Base-by-base conservation (phyloP, 192 early-diverging fungal species). In the Umbelopsis isabellina region DNA sequence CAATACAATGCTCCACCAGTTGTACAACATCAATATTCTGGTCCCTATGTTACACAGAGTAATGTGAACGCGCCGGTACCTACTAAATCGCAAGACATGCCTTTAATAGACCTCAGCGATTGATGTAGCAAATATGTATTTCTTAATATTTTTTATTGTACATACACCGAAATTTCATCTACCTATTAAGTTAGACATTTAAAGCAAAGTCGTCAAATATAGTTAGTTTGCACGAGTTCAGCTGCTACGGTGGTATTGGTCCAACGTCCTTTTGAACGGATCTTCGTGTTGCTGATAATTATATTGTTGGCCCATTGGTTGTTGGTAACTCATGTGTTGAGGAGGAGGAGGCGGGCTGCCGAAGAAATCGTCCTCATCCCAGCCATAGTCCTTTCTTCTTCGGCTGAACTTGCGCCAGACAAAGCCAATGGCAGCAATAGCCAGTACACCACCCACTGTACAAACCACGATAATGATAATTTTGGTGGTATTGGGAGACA, bases 311-410 rank as follows among this genome's bases (percentile, higher is more conserved):
- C 37, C 37, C 55, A 61, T 61, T 61, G 27, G 55, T 6, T 25
- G 55, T 61, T 61, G 55, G 37, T 41, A 41, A 52, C 20, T n/a
- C 51, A 52, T 52, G 7, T 52, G 51, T 23, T 52, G 51, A 23
- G 51, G 51, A 35, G 30, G 27, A 35, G 55, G 55, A 35, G 55
- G 27, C 5, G 55, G 55, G 4, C 27, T 12, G 13, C 55, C 55
- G n/a, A 61, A 61, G 55, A 61, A 61, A 25, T 61, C 55, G 33
- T 61, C 55, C 18, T 61, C 55, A 15, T 35, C 55, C 55, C 55
- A 61, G 10, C 30, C 55, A 61, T 27, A 27, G 4, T 61, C 55
- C 18, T 61, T 61, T 61, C 55, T 61, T n/a, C 55, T 61, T 33
- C 55, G 55, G 16, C 55, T 30, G 15, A 22, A 35, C 30, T 16